Evolutionary conservation across 208 protist species (phyloP).

Genomic region (Trypanosoma mega): DNA sequence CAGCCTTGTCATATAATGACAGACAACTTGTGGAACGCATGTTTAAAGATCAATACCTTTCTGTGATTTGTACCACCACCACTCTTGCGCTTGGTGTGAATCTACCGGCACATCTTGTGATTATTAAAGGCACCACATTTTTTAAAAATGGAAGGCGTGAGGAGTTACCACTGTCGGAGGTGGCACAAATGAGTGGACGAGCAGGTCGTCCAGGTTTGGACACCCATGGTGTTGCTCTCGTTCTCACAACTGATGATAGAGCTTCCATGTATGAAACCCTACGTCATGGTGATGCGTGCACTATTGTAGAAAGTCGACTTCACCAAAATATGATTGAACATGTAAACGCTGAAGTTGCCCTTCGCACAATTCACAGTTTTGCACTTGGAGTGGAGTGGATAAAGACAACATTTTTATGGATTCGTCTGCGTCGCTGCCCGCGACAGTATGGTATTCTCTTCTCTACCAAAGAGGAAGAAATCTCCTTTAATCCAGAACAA

Average conservation of each 20-base stretch:
- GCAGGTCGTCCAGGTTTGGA: constrained; percentile 90
- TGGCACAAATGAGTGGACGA: constrained; percentile 98
- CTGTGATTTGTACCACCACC: constrained; percentile 90
- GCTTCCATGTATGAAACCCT: constrained; percentile 64
- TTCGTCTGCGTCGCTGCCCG: constrained; percentile 65
- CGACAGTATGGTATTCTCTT: constrained; percentile 77
- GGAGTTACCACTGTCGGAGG: constrained; percentile 96
- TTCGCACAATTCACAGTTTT: constrained; percentile 87
- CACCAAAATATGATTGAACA: constrained; percentile 91
- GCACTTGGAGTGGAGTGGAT: constrained; percentile 78
- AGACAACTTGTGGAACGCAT: constrained; percentile 80
- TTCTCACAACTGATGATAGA: constrained; percentile 81
- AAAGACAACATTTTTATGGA: constrained; percentile 91
- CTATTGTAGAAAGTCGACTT: constrained; percentile 77
- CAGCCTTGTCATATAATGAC: constrained; percentile 74
- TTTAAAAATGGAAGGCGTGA: constrained; percentile 94
- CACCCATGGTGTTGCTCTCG: constrained; percentile 76
- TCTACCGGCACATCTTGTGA: constrained; percentile 90
- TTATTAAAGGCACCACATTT: constrained; percentile 98
- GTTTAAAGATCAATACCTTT: constrained; percentile 83
- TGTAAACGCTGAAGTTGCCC: constrained; percentile 92
- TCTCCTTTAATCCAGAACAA: constrained; percentile 41
- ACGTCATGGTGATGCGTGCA: constrained; percentile 34
- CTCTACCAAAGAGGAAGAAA: constrained; percentile 36
- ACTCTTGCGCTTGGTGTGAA: constrained; percentile 94